Conservation (phyloP, 2,329 filamentous ascomycete species). For the Trichoderma pleuroti region DNA sequence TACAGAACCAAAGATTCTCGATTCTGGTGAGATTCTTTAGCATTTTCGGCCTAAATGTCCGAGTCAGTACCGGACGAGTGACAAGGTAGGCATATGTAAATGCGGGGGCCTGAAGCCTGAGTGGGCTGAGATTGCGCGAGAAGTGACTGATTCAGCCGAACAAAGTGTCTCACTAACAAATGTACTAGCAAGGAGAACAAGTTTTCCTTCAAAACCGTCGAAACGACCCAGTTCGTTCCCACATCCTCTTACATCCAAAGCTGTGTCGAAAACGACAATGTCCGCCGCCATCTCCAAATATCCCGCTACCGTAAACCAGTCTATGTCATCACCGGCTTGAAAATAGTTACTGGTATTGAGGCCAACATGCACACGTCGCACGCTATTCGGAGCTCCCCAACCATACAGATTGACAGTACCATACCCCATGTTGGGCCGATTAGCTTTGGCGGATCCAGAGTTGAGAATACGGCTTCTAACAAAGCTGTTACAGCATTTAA, state of each 20-base stretch:
- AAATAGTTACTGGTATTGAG: not conserved
- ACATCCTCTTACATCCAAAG: not conserved
- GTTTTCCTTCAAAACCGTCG: not conserved
- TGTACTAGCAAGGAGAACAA: not conserved
- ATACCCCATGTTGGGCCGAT: not conserved
- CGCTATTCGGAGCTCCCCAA: not conserved
- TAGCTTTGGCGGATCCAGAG: not conserved
- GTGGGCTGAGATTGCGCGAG: not conserved
- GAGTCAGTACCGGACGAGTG: not conserved
- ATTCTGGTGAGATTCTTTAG: not conserved
- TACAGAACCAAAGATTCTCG: not conserved
- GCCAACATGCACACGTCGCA: not conserved
- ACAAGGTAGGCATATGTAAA: not conserved
- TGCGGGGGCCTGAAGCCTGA: too few species aligned
- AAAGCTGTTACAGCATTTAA: not conserved
- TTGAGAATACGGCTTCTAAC: not conserved
- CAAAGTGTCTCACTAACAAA: not conserved
- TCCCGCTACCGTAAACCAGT: not conserved
- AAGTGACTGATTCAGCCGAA: rapidly evolving
- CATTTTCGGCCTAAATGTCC: not conserved
- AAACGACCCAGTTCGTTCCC: not conserved
- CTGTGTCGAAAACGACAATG: not conserved
- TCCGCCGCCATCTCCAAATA: not conserved
- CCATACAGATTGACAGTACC: not conserved
- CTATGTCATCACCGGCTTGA: not conserved